phyloP scores from a whole-genome alignment of 1,284 basidiomycete genomes.

The Ceratobasidium sp. region DNA sequence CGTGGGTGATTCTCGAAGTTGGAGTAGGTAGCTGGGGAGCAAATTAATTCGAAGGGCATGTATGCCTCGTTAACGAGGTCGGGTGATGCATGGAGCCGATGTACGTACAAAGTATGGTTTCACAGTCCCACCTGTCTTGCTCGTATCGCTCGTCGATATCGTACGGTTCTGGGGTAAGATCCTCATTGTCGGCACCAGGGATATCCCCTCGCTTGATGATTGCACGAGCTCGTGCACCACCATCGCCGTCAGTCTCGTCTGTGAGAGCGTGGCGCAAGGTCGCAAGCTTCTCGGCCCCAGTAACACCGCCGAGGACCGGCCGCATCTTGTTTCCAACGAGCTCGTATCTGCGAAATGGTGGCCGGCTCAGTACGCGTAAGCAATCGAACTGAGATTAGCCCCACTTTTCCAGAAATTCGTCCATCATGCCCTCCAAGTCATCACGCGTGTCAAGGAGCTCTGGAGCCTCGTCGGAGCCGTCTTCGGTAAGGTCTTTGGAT shows the following conservation, averaged over 20 bases:
- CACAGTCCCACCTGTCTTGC: constrained; percentile 91
- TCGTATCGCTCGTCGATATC: constrained; percentile 65
- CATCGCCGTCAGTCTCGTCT: constrained; percentile 54
- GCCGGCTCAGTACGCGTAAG: constrained; percentile 1
- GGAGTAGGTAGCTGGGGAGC: constrained; percentile 82
- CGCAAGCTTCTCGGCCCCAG: constrained; percentile 79
- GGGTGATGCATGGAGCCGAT: constrained; percentile 11
- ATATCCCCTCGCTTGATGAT: constrained; percentile 54
- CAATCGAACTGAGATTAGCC: constrained; percentile 25
- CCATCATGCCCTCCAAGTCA: constrained; percentile 92
- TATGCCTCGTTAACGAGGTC: constrained; percentile 12
- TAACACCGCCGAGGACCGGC: constrained; percentile 75
- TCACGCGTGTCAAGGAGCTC: constrained; percentile 82
- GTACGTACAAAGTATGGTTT: constrained; percentile 89
- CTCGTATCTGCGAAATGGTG: constrained; percentile 66
- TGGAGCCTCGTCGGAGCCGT: constrained; percentile 68
- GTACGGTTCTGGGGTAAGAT: constrained; percentile 64
- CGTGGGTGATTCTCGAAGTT: constrained; percentile 95
- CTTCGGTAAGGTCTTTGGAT: constrained; percentile 54
- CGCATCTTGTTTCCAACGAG: constrained; percentile 86
- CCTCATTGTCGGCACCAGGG: constrained; percentile 56
- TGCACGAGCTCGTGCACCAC: constrained; percentile 38
- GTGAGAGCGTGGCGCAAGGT: constrained; percentile 83
- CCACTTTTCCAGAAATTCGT: constrained; percentile 88
- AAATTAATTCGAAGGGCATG: neutral